Conservation (phyloP, 179 eudicot genomes). For the Beta macrorhiza region DNA sequence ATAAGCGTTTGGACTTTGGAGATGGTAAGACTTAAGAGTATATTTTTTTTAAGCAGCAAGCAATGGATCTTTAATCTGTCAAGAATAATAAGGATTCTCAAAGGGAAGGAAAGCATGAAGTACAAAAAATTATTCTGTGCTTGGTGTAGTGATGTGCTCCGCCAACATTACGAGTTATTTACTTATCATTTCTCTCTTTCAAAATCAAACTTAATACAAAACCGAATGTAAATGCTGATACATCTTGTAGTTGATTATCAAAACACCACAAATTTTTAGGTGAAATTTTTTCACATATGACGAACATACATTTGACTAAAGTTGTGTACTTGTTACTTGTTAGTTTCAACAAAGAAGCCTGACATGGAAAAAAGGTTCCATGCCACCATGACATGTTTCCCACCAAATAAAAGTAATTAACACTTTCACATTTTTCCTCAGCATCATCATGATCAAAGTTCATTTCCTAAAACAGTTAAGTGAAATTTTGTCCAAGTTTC, state of each 20-base stretch:
- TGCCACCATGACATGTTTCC: conserved; percentile 35
- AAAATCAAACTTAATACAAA: not conserved
- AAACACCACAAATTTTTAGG: not conserved
- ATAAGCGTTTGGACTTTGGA: not conserved
- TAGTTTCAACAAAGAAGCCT: conserved; percentile 22
- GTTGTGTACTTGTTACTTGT: not conserved
- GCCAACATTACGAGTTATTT: not conserved
- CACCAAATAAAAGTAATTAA: conserved; percentile 30
- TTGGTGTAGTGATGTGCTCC: not conserved
- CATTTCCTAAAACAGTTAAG: conserved; percentile 29
- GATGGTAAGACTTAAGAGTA: not conserved
- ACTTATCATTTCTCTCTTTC: not conserved
- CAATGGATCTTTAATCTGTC: not conserved
- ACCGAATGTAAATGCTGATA: not conserved
- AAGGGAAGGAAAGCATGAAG: not conserved
- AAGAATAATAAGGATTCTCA: not conserved
- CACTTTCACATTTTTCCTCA: conserved; percentile 30
- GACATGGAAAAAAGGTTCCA: conserved; percentile 30
- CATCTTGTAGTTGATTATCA: not conserved
- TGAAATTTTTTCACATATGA: not conserved
- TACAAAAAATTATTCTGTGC: not conserved
- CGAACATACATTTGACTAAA: conserved; percentile 13
- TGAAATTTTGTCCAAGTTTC: conserved; percentile 24
- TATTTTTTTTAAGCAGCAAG: not conserved
- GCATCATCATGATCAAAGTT: conserved; percentile 26